A percentile compares a stretch with the other conserved stretches of the same genome.
Conservation (phyloP, 2,329 filamentous ascomycete species). For the Fusarium nygamai region DNA sequence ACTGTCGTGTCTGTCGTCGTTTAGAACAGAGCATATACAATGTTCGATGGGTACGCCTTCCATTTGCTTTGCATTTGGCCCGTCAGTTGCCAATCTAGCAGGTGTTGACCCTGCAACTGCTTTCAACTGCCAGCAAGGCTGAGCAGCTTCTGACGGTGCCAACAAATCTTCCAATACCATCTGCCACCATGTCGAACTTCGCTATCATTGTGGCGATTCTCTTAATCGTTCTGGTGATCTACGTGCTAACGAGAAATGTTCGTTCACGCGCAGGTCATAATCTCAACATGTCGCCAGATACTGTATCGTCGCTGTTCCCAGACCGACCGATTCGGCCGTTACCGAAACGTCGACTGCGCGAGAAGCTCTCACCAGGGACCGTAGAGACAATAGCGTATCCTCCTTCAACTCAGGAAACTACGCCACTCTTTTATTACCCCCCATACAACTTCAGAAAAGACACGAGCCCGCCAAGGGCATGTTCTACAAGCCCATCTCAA, state of each 20-base stretch:
- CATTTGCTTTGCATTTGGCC: constrained; percentile 13
- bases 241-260: constrained; percentile 44
- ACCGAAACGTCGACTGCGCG: constrained; percentile 87
- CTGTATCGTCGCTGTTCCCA: constrained; percentile 81
- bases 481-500: constrained; percentile 35
- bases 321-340: constrained; percentile 93
- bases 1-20: constrained; percentile 37
- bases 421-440: constrained; percentile 75
- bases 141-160: constrained; percentile 2
- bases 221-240: constrained; percentile 27
- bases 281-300: constrained; percentile 74
- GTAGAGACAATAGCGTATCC: constrained; percentile 86
- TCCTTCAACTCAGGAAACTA: constrained; percentile 73
- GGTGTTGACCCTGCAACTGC: constrained; percentile 1
- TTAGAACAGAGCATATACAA: constrained; percentile 41
- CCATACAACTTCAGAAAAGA: constrained; percentile 66
- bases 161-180: constrained; percentile 1
- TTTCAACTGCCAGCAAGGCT: constrained; percentile 2
- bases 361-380: constrained; percentile 85
- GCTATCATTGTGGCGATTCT: constrained; percentile 24
- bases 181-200: constrained; percentile 18
- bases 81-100: not conserved
- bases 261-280: constrained; percentile 52
- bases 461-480: constrained; percentile 28
- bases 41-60: constrained; percentile 56